Conservation (phyloP, 2,329 filamentous ascomycete genomes). For the Talaromyces sp. region DNA sequence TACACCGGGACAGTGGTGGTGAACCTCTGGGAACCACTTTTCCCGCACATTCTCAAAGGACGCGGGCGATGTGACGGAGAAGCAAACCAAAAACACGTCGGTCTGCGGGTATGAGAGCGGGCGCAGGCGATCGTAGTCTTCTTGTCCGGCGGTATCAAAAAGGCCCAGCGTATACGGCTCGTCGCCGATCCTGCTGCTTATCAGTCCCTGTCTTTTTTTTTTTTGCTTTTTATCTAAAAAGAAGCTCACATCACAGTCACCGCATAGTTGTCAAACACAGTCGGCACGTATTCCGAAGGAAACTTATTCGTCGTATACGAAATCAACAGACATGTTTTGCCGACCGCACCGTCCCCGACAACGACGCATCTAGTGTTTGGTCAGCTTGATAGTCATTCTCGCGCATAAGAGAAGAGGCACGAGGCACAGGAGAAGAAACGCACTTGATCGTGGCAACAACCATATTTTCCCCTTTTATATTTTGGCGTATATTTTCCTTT, state of each 20-base stretch:
- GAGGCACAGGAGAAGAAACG: conserved; percentile 22
- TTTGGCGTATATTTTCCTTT: neutral
- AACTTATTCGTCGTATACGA: conserved; percentile 99
- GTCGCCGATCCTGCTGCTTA: conserved; percentile 77
- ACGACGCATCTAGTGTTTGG: conserved; percentile 75
- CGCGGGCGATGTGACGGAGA: conserved; percentile 93
- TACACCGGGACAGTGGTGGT: conserved; percentile 96
- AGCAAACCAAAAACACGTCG: conserved; percentile 98
- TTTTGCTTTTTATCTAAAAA: conserved; percentile 7
- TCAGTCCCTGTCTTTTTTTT: no score
- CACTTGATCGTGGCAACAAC: conserved; percentile 63
- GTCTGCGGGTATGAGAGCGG: conserved; percentile 97
- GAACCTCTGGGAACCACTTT: conserved; percentile 98
- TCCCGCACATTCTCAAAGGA: conserved; percentile 99
- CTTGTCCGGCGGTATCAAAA: conserved; percentile 97
- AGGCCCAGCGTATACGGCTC: conserved; percentile 96
- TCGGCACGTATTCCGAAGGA: conserved; percentile 98
- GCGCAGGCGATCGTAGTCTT: conserved; percentile 97
- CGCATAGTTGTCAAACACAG: conserved; percentile 99
- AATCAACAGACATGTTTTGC: conserved; percentile 98
- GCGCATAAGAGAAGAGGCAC: neutral
- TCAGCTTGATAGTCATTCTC: neutral
- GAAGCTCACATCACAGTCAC: conserved; percentile 94
- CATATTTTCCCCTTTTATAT: conserved; percentile 31
- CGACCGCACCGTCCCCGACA: conserved; percentile 97